Evolutionary conservation across 2,329 filamentous ascomycete species (phyloP).

Genomic region (Paraphoma chrysanthemicola): DNA sequence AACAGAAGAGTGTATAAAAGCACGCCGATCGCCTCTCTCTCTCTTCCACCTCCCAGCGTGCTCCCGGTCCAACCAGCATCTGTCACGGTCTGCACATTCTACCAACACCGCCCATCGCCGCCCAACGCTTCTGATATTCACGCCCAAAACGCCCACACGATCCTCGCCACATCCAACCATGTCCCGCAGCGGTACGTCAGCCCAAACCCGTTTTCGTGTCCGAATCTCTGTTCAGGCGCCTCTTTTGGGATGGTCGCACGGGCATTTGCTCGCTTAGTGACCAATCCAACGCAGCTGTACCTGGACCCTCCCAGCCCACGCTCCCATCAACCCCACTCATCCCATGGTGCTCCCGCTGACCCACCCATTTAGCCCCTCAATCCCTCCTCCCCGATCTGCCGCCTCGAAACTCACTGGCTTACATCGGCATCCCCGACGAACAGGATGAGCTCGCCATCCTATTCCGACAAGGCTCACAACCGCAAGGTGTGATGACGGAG

Average conservation of each 20-base stretch:
- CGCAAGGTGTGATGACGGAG: background rate
- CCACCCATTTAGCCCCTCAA: background rate
- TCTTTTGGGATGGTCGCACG: background rate
- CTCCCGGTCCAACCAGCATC: background rate
- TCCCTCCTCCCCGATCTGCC: conserved; percentile 3
- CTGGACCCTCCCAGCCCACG: background rate
- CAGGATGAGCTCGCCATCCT: conserved; percentile 31
- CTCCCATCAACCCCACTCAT: background rate
- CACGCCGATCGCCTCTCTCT: conserved; percentile 3
- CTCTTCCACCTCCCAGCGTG: background rate
- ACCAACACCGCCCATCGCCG: background rate
- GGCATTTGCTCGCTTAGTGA: background rate
- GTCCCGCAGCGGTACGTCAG: conserved; percentile 11
- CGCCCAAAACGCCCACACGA: background rate
- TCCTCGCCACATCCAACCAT: conserved; percentile 1
- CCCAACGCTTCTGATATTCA: background rate
- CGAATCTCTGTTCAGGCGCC: background rate
- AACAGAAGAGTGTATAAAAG: background rate
- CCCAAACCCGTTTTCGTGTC: background rate
- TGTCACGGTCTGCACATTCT: background rate
- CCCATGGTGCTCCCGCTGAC: conserved; percentile 2
- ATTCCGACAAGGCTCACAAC: conserved; percentile 18
- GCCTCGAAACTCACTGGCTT: conserved; percentile 20
- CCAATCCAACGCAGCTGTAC: background rate
- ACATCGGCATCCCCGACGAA: conserved; percentile 27